phyloP scores from a whole-genome alignment of 1,284 basidiomycete genomes.

The Phlebopus sp. region DNA sequence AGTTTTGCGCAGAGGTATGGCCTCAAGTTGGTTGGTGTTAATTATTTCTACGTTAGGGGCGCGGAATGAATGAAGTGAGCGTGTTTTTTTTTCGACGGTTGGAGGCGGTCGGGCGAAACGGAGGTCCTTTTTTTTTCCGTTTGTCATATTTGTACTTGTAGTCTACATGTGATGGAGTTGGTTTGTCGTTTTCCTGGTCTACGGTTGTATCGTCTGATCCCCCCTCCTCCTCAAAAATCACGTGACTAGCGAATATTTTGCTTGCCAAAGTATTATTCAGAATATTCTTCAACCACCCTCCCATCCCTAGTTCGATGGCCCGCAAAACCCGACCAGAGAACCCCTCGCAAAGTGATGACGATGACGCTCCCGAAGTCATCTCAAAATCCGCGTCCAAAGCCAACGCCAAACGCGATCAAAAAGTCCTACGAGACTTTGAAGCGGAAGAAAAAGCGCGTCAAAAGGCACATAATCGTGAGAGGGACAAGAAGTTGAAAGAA shows the following conservation, averaged over 20 bases:
- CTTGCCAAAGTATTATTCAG: no score
- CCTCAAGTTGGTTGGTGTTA: slow-evolving; percentile 58
- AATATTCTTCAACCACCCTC: no score
- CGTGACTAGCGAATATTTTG: neutral
- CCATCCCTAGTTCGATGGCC: slow-evolving; percentile 16
- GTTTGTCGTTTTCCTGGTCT: neutral
- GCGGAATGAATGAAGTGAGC: slow-evolving; percentile 12
- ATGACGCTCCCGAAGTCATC: slow-evolving; percentile 45
- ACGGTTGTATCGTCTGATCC: no score
- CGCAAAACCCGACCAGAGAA: slow-evolving; percentile 12
- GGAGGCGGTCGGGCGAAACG: no score
- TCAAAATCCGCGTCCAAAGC: slow-evolving; percentile 43
- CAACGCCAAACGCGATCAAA: slow-evolving; percentile 32
- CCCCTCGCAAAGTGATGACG: slow-evolving; percentile 29
- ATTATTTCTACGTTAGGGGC: slow-evolving; percentile 44
- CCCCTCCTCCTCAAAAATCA: no score
- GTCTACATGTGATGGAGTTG: neutral
- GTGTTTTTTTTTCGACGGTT: neutral
- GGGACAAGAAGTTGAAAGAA: slow-evolving; percentile 46
- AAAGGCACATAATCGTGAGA: slow-evolving; percentile 40
- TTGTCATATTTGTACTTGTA: neutral
- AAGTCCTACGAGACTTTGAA: slow-evolving; percentile 34
- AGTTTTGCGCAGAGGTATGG: slow-evolving; percentile 51
- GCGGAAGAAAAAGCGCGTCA: slow-evolving; percentile 36
- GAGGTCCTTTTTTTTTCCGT: no score